Evolutionary conservation across 2,329 filamentous ascomycete species (phyloP).

Genomic region (Ceratocystis colombiana): DNA sequence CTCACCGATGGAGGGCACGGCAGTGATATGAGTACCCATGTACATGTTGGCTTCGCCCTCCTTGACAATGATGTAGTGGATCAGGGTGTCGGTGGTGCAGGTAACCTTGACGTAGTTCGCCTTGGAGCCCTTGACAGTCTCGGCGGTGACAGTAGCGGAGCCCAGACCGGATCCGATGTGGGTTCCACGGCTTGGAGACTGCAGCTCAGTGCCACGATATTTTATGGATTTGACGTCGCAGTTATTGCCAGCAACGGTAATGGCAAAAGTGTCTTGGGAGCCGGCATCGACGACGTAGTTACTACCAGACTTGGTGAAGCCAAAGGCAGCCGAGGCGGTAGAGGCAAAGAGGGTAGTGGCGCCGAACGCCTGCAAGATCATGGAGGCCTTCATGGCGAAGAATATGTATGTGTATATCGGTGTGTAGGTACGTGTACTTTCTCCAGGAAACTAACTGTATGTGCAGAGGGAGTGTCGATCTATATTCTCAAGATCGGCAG

Average conservation of each 20-base stretch:
- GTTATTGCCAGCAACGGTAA: conserved; percentile 43
- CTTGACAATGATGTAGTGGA: conserved; percentile 53
- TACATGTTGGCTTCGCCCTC: conserved; percentile 51
- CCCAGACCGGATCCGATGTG: conserved; percentile 52
- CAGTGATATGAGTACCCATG: conserved; percentile 53
- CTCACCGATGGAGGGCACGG: conserved; percentile 47
- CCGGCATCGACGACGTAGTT: conserved; percentile 42
- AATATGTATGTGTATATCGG: too few relatives aligned
- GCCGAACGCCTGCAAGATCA: conserved; percentile 16
- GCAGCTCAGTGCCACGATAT: conserved; percentile 49
- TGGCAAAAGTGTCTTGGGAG: conserved; percentile 40
- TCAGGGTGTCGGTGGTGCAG: conserved; percentile 49
- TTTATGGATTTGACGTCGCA: conserved; percentile 56
- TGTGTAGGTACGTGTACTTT: conserved; percentile 6
- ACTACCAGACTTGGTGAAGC: conserved; percentile 35
- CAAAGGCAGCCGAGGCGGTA: conserved; percentile 36
- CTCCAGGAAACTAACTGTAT: conserved; percentile 14
- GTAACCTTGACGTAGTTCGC: conserved; percentile 50
- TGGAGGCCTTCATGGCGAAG: conserved; percentile 19
- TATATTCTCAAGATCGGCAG: conserved; percentile 3
- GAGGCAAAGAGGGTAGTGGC: conserved; percentile 27
- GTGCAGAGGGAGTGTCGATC: not conserved
- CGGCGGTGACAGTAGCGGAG: conserved; percentile 45
- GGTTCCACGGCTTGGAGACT: conserved; percentile 43
- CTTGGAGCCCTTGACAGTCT: conserved; percentile 30